These are phyloP conservation scores for Nephelium lappaceum DNA, from an alignment of 345 rosid species.

Conservation along the genomic window DNA sequence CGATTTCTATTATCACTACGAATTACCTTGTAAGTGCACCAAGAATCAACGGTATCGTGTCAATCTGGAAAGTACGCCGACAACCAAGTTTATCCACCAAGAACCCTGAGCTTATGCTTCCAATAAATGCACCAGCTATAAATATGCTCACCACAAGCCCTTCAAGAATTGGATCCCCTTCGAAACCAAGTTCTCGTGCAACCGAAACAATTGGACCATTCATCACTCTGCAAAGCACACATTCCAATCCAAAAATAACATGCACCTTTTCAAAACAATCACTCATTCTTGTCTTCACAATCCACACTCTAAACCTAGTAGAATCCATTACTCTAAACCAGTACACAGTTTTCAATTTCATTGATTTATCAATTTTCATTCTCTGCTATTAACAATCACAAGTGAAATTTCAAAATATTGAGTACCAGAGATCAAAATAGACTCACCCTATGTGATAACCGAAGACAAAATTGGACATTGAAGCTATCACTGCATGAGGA, in stretches of 20 bases:
- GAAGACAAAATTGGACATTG: slow-evolving; percentile 77
- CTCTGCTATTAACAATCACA: neutral
- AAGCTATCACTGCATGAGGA: slow-evolving; percentile 65
- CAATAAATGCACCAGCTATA: slow-evolving; percentile 78
- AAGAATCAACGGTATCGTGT: slow-evolving; percentile 53
- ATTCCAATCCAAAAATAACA: neutral
- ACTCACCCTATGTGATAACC: slow-evolving; percentile 82
- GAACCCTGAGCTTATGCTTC: slow-evolving; percentile 64
- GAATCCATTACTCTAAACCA: neutral
- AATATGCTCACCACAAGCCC: slow-evolving; percentile 87
- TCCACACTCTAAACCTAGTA: neutral
- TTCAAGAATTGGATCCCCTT: slow-evolving; percentile 66
- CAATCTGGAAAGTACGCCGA: slow-evolving; percentile 70
- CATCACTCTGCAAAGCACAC: slow-evolving; percentile 60
- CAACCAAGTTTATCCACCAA: slow-evolving; percentile 68
- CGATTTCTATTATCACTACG: neutral
- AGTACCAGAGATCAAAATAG: neutral
- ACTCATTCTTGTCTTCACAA: neutral
- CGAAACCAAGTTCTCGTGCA: slow-evolving; percentile 74
- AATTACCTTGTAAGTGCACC: slow-evolving; percentile 71
- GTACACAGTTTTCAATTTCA: too few relatives aligned
- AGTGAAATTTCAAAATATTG: slow-evolving; percentile 5
- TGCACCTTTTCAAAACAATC: neutral
- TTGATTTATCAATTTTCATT: neutral
- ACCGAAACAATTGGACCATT: slow-evolving; percentile 79